Evolutionary conservation across 1,139 yeast genomes (phyloP).

Genomic region (Eremothecium sinecaudum): DNA sequence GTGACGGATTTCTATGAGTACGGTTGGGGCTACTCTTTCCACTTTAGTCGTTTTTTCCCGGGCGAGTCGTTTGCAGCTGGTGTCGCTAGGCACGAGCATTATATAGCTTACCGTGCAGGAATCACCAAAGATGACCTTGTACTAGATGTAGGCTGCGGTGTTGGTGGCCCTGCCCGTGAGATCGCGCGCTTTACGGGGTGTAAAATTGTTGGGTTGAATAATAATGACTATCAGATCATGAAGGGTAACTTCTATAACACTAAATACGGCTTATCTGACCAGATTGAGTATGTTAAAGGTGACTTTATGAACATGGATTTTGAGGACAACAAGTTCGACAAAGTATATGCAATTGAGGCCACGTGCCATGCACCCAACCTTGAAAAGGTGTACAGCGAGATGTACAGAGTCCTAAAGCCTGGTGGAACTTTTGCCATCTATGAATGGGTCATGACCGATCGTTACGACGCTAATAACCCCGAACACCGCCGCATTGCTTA

Average conservation of each 20-base stretch:
- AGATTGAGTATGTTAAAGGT: slow-evolving; percentile 84
- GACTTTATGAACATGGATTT: slow-evolving; percentile 99
- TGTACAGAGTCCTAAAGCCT: slow-evolving; percentile 91
- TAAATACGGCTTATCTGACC: slow-evolving; percentile 54
- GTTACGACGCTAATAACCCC: slow-evolving; percentile 74
- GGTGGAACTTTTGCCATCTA: slow-evolving; percentile 97
- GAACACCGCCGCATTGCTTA: slow-evolving; percentile 93
- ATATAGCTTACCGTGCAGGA: slow-evolving; percentile 79
- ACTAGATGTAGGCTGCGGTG: slow-evolving; percentile 98
- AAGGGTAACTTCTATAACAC: slow-evolving; percentile 81
- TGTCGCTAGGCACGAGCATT: slow-evolving; percentile 95
- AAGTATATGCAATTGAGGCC: slow-evolving; percentile 97
- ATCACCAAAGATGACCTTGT: slow-evolving; percentile 74
- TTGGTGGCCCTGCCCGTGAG: slow-evolving; percentile 98
- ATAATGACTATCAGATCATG: slow-evolving; percentile 93
- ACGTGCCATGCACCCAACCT: slow-evolving; percentile 96
- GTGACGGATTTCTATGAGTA: slow-evolving; percentile 96
- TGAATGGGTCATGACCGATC: slow-evolving; percentile 98
- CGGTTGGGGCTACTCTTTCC: slow-evolving; percentile 99
- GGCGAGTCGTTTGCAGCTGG: slow-evolving; percentile 95
- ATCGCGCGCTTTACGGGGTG: slow-evolving; percentile 86
- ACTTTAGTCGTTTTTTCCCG: slow-evolving; percentile 83
- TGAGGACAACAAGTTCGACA: slow-evolving; percentile 80
- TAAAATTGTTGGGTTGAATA: slow-evolving; percentile 81
- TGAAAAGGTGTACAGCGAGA: slow-evolving; percentile 93